phyloP scores from a whole-genome alignment of 176 grass and related monocot species.

The Chrysopogon serrulatus region DNA sequence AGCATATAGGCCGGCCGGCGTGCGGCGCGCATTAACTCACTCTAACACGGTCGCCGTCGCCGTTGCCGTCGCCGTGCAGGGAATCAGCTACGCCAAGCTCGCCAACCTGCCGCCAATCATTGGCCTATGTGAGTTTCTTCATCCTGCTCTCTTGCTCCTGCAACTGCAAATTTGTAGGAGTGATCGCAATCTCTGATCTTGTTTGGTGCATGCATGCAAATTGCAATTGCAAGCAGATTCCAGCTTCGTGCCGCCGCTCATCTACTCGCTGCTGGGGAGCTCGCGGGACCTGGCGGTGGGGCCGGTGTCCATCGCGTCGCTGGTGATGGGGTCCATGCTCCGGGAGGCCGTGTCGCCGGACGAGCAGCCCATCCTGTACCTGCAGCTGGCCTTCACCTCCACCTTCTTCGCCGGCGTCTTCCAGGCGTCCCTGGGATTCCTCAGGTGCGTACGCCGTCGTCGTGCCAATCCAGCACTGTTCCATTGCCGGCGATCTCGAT shows the following conservation, averaged over 20 bases:
- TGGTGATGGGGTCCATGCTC: constrained; percentile 98
- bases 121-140: constrained; percentile 66
- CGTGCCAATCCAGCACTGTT: neutral
- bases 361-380: constrained; percentile 66
- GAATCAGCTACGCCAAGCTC: constrained; percentile 99
- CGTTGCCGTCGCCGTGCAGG: constrained; percentile 43
- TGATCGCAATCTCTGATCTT: too few relatives aligned
- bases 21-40: neutral
- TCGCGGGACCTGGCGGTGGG: constrained; percentile 89
- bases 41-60: neutral
- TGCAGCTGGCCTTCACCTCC: constrained; percentile 91
- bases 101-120: constrained; percentile 91
- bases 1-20: neutral
- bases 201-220: too few relatives aligned
- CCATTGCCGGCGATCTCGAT: neutral
- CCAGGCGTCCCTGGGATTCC: constrained; percentile 84
- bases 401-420: constrained; percentile 98
- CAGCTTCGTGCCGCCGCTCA: constrained; percentile 96
- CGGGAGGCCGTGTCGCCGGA: constrained; percentile 84
- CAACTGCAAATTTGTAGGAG: neutral
- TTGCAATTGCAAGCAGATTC: constrained; percentile 69
- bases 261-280: constrained; percentile 93
- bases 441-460: constrained; percentile 29
- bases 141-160: neutral
- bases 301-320: constrained; percentile 91